These are phyloP conservation scores for Cryptococcus neoformans DNA, from an alignment of 1,284 basidiomycete species.

Conservation along the genomic window DNA sequence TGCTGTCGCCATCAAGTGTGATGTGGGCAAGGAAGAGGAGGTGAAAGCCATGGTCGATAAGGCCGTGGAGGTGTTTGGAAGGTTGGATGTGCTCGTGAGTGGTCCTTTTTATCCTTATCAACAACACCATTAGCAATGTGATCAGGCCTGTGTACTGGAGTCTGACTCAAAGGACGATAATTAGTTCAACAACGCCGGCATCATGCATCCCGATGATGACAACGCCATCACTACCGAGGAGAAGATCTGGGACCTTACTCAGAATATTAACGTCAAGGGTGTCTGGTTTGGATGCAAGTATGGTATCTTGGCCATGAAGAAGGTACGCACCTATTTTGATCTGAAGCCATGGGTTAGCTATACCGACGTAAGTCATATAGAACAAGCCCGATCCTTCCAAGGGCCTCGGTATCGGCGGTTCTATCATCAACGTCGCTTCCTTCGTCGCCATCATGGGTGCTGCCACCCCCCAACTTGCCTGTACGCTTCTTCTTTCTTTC, in stretches of 20 bases:
- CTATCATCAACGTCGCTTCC: constrained; percentile 94
- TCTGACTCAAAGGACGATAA: too few species aligned
- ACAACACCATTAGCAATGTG: neutral
- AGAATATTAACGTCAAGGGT: constrained; percentile 94
- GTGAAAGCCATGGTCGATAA: constrained; percentile 75
- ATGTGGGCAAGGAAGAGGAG: constrained; percentile 84
- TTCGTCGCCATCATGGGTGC: constrained; percentile 93
- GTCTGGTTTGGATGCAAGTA: constrained; percentile 99
- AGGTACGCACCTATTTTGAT: constrained; percentile 26
- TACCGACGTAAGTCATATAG: constrained; percentile 32
- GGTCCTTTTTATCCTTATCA: constrained; percentile 3
- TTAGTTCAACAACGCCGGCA: constrained; percentile 87
- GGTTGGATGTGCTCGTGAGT: constrained; percentile 85
- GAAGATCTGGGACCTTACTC: constrained; percentile 90
- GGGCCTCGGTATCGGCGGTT: constrained; percentile 78
- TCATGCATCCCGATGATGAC: constrained; percentile 86
- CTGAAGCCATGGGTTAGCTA: neutral
- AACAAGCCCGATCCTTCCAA: constrained; percentile 78
- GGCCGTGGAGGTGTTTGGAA: constrained; percentile 78
- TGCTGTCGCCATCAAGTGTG: constrained; percentile 69
- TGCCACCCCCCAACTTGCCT: constrained; percentile 93
- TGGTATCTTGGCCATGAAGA: constrained; percentile 90
- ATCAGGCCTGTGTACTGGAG: too few species aligned
- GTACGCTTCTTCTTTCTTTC: constrained; percentile 57
- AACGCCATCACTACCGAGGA: constrained; percentile 95